Base-by-base conservation (phyloP, 164 flowering plant species). In the Warburgia ugandensis region DNA sequence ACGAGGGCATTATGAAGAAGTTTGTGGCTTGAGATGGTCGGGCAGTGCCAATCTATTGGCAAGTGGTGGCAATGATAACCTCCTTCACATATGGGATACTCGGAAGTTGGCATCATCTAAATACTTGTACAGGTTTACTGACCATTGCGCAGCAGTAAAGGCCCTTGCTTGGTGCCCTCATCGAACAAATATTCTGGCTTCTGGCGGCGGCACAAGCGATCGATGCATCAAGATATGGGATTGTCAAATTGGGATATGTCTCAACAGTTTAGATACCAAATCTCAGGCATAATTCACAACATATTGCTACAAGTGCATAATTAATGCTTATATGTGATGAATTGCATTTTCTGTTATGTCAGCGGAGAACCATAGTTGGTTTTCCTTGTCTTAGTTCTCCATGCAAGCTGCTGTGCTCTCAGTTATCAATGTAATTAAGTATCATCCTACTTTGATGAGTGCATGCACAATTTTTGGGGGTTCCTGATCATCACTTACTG, bases 151-250 rank as follows among this genome's bases (percentile, higher is more conserved):
- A 20, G 77, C 82, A 21, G 78, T 79, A 14, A 79, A 74, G 66
- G 79, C 81, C 39, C 75, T 77, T 11, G 80, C 80, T 5, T 77
- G 86, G 86, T 73, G 82, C 40, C 85, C 80, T n/a, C 54, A 77
- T 54, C 66, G 74, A 47, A 44, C 36, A 29, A 45, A 69, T 26
- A 59, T 73, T 19, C 70, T 77, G 28, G 85, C 81, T 44, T 70
- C 79, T 17, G 81, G 81, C 19, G 77, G 85, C 29, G 81, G 78
- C 48, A 44, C 61, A n/a, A 5, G 31, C 0, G 81, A 77, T 60
- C 70, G 79, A 44, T 64, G 69, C 37, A 68, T 79, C 30, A 79
- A 69, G 68, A 45, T 79, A 32, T 79, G 79, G 81, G 69, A 74
- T 29, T 48, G 45, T 28, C 75, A 75, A 38, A 68, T 49, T 6